Base-by-base conservation (phyloP, 2,329 filamentous ascomycete species). In the Colletotrichum sp. region DNA sequence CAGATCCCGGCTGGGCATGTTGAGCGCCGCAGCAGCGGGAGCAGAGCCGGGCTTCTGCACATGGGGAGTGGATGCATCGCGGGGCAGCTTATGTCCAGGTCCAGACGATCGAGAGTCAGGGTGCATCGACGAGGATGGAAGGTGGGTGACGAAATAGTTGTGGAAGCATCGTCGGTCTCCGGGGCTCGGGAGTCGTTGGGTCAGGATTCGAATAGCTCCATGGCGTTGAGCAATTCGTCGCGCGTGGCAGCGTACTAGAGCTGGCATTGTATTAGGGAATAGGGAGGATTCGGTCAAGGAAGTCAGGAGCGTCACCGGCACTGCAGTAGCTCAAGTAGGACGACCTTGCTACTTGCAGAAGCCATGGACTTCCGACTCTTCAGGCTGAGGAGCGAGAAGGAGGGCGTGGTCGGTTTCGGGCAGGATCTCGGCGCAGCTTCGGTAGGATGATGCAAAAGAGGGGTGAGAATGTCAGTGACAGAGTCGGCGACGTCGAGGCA, bases 81-180 rank as follows among this genome's bases (percentile, higher is more conserved):
- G 94, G 65, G 96, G 96, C 8, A 98, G 91, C 83, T 97, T 96
- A 84, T 98, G 96, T 79, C 95, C 94, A 34, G 92, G 92, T 5
- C 92, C 93, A 32, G 87, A 82, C 21, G 89, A 86, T 26, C 92
- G 90, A 43, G 94, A 94, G 84, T 99, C 96, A 9, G 97, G 96
- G 80, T 98, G 95, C 60, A 98, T 90, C 5, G 96, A 98, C 16
- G 96, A 98, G 21, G 96, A 98, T 6, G 97, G 96, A 3, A 99
- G 91, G 84, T 98, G 95, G 10, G 97, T 98, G 75, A 99, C 95
- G 84, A 99, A 99, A 88, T 99, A 99, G 80, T 98, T 96, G 87
- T 98, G 96, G 84, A 99, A 99, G 77, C 85, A 84, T 64, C 91
- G 90, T 68, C 85, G 87, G 38, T 64, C 60, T 21, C 43, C 34